These are phyloP conservation scores for Calonectria hawksworthii DNA, from an alignment of 2,329 filamentous ascomycete species.

Conservation along the genomic window DNA sequence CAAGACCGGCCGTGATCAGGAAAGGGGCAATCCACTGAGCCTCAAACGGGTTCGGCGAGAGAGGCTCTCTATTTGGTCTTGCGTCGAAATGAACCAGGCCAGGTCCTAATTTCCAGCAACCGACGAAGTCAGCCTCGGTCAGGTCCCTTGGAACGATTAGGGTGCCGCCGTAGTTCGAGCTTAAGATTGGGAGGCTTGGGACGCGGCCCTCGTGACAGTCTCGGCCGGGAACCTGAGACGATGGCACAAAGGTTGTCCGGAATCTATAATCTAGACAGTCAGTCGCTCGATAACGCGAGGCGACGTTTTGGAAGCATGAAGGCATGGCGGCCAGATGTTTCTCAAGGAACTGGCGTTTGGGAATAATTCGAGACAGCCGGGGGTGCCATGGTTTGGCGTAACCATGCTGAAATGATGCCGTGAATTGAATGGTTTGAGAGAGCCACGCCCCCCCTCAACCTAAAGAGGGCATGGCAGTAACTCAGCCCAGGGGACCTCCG, in stretches of 20 bases:
- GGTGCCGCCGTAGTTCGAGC: constrained; percentile 6
- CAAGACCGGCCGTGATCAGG: background rate
- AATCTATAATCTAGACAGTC: background rate
- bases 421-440: background rate
- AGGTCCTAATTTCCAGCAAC: constrained; percentile 36
- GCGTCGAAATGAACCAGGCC: constrained; percentile 36
- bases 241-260: background rate
- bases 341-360: background rate
- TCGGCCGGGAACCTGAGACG: constrained; percentile 6
- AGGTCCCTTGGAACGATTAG: constrained; percentile 16
- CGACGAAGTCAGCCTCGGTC: constrained; percentile 34
- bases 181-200: background rate
- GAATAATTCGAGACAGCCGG: background rate
- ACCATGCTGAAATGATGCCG: background rate
- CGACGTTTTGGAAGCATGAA: background rate
- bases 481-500: background rate
- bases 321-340: background rate
- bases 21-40: constrained; percentile 26
- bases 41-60: constrained; percentile 19
- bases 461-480: constrained; percentile 3
- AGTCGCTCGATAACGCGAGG: background rate
- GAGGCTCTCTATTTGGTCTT: constrained; percentile 30
- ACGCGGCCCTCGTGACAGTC: constrained; percentile 1
- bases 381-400: background rate
- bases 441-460: background rate